Conservation (phyloP, 352 stramenopile species). For the Aphanomyces cochlioides region DNA sequence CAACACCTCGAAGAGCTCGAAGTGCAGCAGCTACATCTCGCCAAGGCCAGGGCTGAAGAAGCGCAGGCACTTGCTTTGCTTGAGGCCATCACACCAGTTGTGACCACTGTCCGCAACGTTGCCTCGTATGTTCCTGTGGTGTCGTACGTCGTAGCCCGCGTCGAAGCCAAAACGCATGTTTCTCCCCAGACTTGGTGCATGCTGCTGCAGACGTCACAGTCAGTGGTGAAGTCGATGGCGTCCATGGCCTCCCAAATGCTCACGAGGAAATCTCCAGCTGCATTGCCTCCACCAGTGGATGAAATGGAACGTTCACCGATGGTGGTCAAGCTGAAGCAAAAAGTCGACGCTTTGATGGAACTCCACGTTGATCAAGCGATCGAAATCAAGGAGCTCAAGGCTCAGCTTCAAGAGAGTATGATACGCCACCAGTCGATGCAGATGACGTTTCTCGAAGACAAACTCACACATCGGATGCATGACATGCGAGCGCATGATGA, state of each 20-base stretch:
- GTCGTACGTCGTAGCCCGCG: not conserved
- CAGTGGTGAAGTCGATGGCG: not conserved
- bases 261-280: too few relatives aligned
- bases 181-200: not conserved
- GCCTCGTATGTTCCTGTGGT: constrained; percentile 1
- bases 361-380: not conserved
- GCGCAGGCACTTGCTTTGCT: not conserved
- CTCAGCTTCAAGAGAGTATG: not conserved
- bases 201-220: constrained; percentile 2
- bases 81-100: not conserved
- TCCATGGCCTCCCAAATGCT: not conserved
- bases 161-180: not conserved
- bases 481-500: not conserved
- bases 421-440: not conserved
- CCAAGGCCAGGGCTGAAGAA: not conserved
- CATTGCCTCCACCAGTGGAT: not conserved
- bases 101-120: not conserved
- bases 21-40: not conserved
- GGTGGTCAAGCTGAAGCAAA: not conserved
- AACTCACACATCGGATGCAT: not conserved
- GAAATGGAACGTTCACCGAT: not conserved
- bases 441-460: not conserved
- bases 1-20: not conserved
- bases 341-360: not conserved
- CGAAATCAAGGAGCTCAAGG: constrained; percentile 6